A percentile compares a stretch with the other conserved stretches of the same genome.
Evolutionary conservation across 2,329 filamentous ascomycete genomes (phyloP).

Genomic region (Sporothrix sp.): DNA sequence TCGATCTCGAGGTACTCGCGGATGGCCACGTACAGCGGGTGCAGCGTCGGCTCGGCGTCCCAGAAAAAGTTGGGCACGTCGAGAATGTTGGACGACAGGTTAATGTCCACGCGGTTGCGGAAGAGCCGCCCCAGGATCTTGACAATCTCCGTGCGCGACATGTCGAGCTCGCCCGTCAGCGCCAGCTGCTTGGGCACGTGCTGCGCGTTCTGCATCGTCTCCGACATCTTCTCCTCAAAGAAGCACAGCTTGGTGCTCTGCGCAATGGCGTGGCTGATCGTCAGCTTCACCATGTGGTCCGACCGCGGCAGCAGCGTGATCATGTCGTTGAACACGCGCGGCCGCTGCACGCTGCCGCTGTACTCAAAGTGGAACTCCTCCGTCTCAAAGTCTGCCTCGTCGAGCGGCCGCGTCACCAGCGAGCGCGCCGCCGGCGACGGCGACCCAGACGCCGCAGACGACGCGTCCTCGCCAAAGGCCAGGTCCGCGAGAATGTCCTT

Average conservation of each 20-base stretch:
- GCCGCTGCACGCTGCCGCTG: constrained; percentile 72
- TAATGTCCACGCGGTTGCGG: constrained; percentile 91
- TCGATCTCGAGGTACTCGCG: constrained; percentile 98
- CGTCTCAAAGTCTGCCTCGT: constrained; percentile 88
- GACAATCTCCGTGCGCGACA: constrained; percentile 86
- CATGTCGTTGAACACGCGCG: constrained; percentile 97
- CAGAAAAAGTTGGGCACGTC: constrained; percentile 97
- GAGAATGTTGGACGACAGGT: constrained; percentile 91
- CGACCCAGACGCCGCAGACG: not conserved
- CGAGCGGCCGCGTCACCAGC: constrained; percentile 67
- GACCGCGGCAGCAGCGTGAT: constrained; percentile 82
- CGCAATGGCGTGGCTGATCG: constrained; percentile 93
- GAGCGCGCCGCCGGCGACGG: constrained; percentile 26
- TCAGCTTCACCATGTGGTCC: constrained; percentile 98
- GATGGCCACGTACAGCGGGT: constrained; percentile 87
- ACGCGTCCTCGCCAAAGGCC: constrained; percentile 67
- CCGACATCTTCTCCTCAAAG: constrained; percentile 92
- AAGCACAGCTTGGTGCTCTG: constrained; percentile 94
- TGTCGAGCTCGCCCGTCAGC: constrained; percentile 78
- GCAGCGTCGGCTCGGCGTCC: constrained; percentile 90
- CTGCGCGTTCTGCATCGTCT: constrained; percentile 88
- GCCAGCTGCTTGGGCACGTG: constrained; percentile 84
- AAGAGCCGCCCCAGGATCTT: constrained; percentile 85
- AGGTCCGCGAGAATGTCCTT: constrained; percentile 93
- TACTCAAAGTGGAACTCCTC: constrained; percentile 99